phyloP scores from a whole-genome alignment of 768 basidiomycete genomes.

The Lactifluus rugatus region DNA sequence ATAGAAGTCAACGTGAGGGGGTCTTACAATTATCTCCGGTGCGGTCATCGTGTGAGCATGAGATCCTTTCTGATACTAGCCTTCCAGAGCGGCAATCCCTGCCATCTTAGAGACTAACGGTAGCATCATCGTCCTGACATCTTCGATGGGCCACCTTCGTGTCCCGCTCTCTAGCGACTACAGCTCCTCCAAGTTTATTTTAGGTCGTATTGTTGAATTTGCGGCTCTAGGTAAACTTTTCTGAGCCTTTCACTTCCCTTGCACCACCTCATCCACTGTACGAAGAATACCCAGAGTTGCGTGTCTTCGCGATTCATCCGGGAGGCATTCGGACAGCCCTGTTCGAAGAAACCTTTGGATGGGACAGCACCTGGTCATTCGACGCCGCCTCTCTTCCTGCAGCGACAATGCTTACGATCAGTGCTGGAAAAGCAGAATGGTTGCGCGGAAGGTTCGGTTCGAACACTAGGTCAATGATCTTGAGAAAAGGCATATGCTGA shows the following conservation, averaged over 20 bases:
- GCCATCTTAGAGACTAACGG: conserved; percentile 1
- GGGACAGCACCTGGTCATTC: neutral
- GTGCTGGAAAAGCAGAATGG: conserved; percentile 10
- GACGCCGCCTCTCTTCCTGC: neutral
- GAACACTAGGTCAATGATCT: neutral
- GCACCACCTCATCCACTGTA: neutral
- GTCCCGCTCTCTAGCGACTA: neutral
- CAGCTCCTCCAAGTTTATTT: neutral
- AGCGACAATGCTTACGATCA: neutral
- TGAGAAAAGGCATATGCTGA: neutral
- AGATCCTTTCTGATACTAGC: neutral
- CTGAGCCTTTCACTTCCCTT: neutral
- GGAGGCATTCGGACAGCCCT: neutral
- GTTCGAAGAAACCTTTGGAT: neutral
- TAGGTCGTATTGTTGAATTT: conserved; percentile 6
- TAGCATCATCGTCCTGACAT: neutral
- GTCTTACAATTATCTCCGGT: conserved; percentile 11
- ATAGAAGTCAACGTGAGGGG: conserved; percentile 8
- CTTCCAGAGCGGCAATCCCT: neutral
- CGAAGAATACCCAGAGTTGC: conserved; percentile 5
- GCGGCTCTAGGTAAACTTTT: neutral
- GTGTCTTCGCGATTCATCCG: conserved; percentile 3
- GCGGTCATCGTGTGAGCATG: neutral
- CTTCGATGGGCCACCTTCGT: conserved; percentile 2
- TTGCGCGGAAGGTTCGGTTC: conserved; percentile 10